These are phyloP conservation scores for Keqinozyma sinolaborantium DNA, from an alignment of 1,139 yeast genomes.

Conservation along the genomic window DNA sequence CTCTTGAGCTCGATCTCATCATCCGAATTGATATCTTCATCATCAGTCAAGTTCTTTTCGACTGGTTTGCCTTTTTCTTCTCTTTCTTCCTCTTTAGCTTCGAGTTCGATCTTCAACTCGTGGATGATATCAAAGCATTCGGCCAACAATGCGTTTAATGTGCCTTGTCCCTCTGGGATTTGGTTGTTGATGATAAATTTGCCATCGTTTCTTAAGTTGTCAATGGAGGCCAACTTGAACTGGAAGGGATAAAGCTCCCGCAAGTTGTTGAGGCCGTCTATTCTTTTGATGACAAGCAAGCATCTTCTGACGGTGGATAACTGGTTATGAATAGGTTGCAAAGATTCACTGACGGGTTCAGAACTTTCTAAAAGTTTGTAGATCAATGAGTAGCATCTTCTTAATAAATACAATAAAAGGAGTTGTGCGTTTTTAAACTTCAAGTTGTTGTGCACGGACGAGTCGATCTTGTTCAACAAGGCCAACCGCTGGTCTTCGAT, in stretches of 20 bases:
- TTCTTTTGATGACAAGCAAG: slow-evolving; percentile 79
- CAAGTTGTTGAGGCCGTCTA: slow-evolving; percentile 84
- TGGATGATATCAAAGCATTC: slow-evolving; percentile 93
- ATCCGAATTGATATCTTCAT: slow-evolving; percentile 28
- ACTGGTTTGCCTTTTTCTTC: slow-evolving; percentile 9
- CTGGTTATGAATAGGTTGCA: slow-evolving; percentile 92
- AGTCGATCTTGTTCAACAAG: slow-evolving; percentile 8
- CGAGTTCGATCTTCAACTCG: slow-evolving; percentile 85
- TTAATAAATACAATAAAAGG: slow-evolving; percentile 68
- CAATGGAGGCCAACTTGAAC: slow-evolving; percentile 86
- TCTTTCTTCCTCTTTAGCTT: slow-evolving; percentile 54
- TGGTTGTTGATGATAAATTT: slow-evolving; percentile 83
- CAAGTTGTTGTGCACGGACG: slow-evolving; percentile 8
- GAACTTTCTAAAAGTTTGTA: slow-evolving; percentile 86
- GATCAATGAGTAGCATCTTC: slow-evolving; percentile 87
- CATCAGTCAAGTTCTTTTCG: slow-evolving; percentile 16
- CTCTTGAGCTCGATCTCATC: slow-evolving; percentile 46
- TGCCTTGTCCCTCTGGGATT: slow-evolving; percentile 96
- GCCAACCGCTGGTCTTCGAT: slow-evolving; percentile 68
- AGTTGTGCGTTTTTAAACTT: slow-evolving; percentile 47
- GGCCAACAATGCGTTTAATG: slow-evolving; percentile 81
- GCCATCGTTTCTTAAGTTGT: slow-evolving; percentile 83
- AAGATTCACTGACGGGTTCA: slow-evolving; percentile 91
- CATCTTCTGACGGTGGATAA: slow-evolving; percentile 87
- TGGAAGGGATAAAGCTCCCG: slow-evolving; percentile 94